Conservation (phyloP, 257 asterid genomes). For the Sherardia arvensis region DNA sequence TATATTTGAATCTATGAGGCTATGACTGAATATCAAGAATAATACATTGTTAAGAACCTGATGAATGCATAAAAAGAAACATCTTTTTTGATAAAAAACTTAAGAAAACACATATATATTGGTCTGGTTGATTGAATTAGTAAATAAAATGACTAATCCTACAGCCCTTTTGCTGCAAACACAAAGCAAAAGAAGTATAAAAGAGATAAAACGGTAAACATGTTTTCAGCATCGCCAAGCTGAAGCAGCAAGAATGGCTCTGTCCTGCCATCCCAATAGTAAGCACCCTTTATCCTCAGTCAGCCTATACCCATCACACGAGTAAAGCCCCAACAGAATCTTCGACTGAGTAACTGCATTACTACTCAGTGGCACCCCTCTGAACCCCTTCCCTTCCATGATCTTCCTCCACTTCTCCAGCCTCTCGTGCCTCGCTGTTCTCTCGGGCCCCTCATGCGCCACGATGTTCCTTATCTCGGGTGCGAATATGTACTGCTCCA, state of each 20-base stretch:
- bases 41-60: no score
- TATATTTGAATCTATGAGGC: conserved; percentile 37
- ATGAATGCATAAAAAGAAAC: no score
- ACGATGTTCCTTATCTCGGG: conserved; percentile 73
- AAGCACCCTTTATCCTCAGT: conserved; percentile 71
- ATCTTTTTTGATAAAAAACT: no score
- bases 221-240: conserved; percentile 63
- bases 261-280: conserved; percentile 86
- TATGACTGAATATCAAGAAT: conserved; percentile 9
- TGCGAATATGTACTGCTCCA: conserved; percentile 71
- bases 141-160: conserved; percentile 3
- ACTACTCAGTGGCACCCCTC: conserved; percentile 50
- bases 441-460: conserved; percentile 56
- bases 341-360: conserved; percentile 78
- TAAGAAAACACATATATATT: not conserved
- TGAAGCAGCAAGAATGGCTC: conserved; percentile 73
- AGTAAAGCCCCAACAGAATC: conserved; percentile 62
- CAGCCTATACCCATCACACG: conserved; percentile 76
- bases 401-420: conserved; percentile 73
- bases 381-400: conserved; percentile 77
- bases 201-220: not conserved
- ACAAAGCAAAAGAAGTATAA: not conserved
- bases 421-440: conserved; percentile 64
- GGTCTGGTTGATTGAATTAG: not conserved
- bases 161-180: not conserved